Evolutionary conservation across 805 yeast species (phyloP).

Genomic region (Yarrowia sp.): DNA sequence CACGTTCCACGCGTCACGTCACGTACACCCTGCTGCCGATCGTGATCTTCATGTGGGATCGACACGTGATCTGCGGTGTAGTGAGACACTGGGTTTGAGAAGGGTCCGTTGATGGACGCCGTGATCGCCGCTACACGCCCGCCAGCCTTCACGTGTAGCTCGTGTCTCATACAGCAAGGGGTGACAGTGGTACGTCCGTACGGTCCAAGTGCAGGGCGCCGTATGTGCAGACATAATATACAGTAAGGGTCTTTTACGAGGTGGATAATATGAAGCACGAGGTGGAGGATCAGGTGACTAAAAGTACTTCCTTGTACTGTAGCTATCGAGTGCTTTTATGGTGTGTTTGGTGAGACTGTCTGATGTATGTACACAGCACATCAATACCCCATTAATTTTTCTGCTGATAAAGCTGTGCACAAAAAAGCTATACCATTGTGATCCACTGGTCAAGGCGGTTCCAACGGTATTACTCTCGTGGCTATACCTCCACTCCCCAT

Average conservation of each 20-base stretch:
- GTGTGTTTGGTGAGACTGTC: too few relatives aligned
- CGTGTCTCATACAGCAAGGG: neutral
- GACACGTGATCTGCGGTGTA: constrained; percentile 17
- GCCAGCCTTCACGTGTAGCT: constrained; percentile 8
- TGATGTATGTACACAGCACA: too few relatives aligned
- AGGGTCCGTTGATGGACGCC: neutral
- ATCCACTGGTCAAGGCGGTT: too few relatives aligned
- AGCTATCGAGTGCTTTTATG: too few relatives aligned
- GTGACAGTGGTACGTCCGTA: neutral
- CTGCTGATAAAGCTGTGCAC: too few relatives aligned
- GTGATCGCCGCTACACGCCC: neutral
- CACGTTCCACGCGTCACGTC: constrained; percentile 27
- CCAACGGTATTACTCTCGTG: too few relatives aligned
- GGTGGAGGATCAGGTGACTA: too few relatives aligned
- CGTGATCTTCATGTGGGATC: constrained; percentile 23
- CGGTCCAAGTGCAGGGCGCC: neutral
- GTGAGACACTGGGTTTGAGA: neutral
- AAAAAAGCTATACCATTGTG: too few relatives aligned
- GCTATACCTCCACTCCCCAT: too few relatives aligned
- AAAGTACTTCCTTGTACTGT: too few relatives aligned
- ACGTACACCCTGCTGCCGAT: constrained; percentile 9
- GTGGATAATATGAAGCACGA: neutral
- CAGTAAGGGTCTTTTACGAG: constrained; percentile 14
- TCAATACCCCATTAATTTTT: too few relatives aligned
- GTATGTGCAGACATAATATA: neutral